Conservation (phyloP, 176 grass and related monocot genomes). For the Saccharum spontaneum region DNA sequence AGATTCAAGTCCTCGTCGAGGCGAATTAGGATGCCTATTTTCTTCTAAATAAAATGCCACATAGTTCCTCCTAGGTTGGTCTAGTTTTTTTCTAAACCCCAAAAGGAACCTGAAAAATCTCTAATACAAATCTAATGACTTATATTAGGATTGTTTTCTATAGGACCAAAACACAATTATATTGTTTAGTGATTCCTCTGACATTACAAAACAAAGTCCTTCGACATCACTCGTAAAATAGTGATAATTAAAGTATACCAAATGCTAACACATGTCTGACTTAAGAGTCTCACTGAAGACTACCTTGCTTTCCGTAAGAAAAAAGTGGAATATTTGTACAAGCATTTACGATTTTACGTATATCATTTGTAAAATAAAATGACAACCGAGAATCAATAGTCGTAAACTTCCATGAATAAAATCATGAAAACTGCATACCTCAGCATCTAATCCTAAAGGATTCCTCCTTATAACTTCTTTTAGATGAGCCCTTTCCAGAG, state of each 20-base stretch:
- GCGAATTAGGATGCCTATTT: neutral
- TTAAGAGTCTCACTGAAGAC: slow-evolving; percentile 12
- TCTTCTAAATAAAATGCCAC: neutral
- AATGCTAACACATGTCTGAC: neutral
- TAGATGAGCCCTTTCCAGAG: slow-evolving; percentile 94
- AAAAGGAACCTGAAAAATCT: neutral
- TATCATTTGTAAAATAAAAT: slow-evolving; percentile 11
- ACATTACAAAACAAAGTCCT: neutral
- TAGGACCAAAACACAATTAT: neutral
- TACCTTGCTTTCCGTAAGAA: neutral
- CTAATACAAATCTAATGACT: slow-evolving; percentile 9
- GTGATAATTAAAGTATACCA: slow-evolving; percentile 8
- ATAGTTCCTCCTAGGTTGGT: neutral
- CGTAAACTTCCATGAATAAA: slow-evolving; percentile 11
- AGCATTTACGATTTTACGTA: neutral
- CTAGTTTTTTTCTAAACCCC: neutral
- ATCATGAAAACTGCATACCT: slow-evolving; percentile 59
- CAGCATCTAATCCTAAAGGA: slow-evolving; percentile 81
- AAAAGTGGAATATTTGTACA: neutral
- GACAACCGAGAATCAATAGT: neutral
- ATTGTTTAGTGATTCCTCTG: slow-evolving; percentile 18
- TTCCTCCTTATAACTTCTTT: slow-evolving; percentile 95
- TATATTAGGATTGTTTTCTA: neutral
- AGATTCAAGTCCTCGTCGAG: neutral
- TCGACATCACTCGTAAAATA: neutral